phyloP scores from a whole-genome alignment of 805 yeast species.

The Scheffersomyces ergatensis region DNA sequence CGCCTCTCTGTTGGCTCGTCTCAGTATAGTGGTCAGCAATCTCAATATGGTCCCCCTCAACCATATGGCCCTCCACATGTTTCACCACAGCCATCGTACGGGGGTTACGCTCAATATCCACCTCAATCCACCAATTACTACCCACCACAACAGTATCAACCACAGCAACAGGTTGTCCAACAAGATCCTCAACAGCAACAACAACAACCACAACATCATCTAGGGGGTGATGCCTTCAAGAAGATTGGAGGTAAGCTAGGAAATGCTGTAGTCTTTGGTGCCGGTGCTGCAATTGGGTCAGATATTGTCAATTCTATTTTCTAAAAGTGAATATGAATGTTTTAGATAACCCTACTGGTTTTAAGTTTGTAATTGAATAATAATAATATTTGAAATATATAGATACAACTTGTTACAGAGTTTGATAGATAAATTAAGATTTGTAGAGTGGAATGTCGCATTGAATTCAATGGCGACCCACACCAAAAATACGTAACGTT shows the following conservation, averaged over 20 bases:
- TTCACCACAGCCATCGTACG: conserved; percentile 28
- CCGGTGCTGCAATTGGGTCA: conserved; percentile 92
- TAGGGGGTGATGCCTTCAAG: conserved; percentile 29
- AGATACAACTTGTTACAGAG: background rate
- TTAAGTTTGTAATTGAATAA: too few species aligned
- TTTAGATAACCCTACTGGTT: too few species aligned
- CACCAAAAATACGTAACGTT: too few species aligned
- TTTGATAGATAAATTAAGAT: background rate
- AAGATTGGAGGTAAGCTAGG: conserved; percentile 80
- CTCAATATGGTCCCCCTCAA: conserved; percentile 9
- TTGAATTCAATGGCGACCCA: too few species aligned
- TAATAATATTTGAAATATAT: too few species aligned
- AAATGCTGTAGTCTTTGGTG: conserved; percentile 93
- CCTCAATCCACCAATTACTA: conserved; percentile 51
- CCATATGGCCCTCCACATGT: conserved; percentile 1
- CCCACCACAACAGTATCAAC: conserved; percentile 29
- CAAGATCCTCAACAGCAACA: conserved; percentile 25
- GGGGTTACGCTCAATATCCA: conserved; percentile 45
- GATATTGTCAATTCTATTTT: conserved; percentile 75
- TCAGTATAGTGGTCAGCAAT: conserved; percentile 14
- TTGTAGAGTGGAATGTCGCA: too few species aligned
- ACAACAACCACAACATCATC: conserved; percentile 22
- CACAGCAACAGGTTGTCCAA: conserved; percentile 9
- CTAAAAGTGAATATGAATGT: conserved; percentile 19
- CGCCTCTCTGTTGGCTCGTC: conserved; percentile 7